phyloP scores from a whole-genome alignment of 2,329 filamentous ascomycete species.

The Pseudogymnoascus sp. region DNA sequence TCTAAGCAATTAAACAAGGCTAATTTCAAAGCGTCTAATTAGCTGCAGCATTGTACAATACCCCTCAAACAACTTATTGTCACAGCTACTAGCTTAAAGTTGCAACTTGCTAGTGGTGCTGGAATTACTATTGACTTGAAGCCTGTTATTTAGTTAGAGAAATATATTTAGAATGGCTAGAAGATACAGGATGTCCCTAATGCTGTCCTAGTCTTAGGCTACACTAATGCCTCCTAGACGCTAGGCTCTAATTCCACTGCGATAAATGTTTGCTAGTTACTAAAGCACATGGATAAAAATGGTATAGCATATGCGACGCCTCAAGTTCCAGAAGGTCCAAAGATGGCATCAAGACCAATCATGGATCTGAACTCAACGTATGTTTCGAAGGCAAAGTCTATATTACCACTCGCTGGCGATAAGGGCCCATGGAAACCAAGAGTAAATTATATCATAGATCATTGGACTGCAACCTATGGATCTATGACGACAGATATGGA shows the following conservation, averaged over 20 bases:
- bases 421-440: constrained; percentile 23
- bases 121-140: constrained; percentile 47
- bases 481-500: constrained; percentile 20
- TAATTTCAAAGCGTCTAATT: background rate
- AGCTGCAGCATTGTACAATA: constrained; percentile 45
- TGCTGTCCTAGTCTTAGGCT: constrained; percentile 53
- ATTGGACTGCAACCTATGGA: constrained; percentile 24
- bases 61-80: constrained; percentile 73
- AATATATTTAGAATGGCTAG: constrained; percentile 55
- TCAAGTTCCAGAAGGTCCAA: constrained; percentile 10
- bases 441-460: constrained; percentile 26
- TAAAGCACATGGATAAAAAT: constrained; percentile 24
- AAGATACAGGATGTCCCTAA: constrained; percentile 65
- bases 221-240: constrained; percentile 61
- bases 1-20: background rate
- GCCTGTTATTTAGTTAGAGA: constrained; percentile 39
- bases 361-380: constrained; percentile 25
- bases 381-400: constrained; percentile 20
- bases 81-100: constrained; percentile 59
- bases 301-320: constrained; percentile 17
- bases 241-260: constrained; percentile 47
- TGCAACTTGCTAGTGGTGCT: constrained; percentile 50
- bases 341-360: constrained; percentile 14
- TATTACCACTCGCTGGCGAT: constrained; percentile 21
- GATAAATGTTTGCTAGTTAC: constrained; percentile 20